Percentiles rank a stretch among this genome's conserved stretches.
Evolutionary conservation across 495 filamentous ascomycete genomes (phyloP).

Genomic region (Penicillium paradoxum): DNA sequence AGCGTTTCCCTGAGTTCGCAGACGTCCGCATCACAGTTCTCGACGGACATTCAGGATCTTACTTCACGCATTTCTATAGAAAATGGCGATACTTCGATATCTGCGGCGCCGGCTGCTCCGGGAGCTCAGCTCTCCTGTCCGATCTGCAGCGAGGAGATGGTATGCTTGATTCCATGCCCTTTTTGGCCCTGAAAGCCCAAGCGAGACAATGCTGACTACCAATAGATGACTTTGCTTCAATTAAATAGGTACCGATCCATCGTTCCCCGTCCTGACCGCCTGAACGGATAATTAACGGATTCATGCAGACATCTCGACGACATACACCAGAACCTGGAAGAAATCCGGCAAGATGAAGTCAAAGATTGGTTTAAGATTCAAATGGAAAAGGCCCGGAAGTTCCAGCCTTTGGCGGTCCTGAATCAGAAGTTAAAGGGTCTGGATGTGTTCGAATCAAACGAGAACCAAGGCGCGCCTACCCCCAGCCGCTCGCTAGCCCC

Average conservation of each 20-base stretch:
- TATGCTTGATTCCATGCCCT: constrained; percentile 25
- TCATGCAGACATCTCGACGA: constrained; percentile 80
- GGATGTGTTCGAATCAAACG: constrained; percentile 96
- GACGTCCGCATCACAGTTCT: constrained; percentile 55
- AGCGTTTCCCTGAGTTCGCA: constrained; percentile 58
- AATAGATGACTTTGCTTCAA: constrained; percentile 83
- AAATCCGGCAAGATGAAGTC: constrained; percentile 90
- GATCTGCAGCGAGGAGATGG: constrained; percentile 97
- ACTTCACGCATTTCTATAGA: constrained; percentile 54
- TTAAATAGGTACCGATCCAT: constrained; percentile 64
- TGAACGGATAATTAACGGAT: constrained; percentile 17
- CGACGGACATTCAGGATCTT: constrained; percentile 54
- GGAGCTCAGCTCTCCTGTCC: constrained; percentile 76
- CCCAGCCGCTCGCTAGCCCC: constrained; percentile 27
- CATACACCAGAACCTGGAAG: constrained; percentile 86
- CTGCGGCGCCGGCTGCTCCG: constrained; percentile 48
- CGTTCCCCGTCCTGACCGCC: not conserved
- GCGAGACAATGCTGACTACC: constrained; percentile 9
- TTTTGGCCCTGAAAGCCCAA: not conserved
- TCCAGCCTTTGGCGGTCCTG: constrained; percentile 84
- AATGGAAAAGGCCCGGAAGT: constrained; percentile 90
- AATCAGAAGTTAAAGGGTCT: constrained; percentile 98
- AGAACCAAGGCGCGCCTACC: constrained; percentile 41
- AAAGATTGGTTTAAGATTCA: constrained; percentile 98
- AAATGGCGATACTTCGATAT: constrained; percentile 44